Evolutionary conservation across 331 rosid genomes (phyloP).

Genomic region (Erythrophleum ivorense): DNA sequence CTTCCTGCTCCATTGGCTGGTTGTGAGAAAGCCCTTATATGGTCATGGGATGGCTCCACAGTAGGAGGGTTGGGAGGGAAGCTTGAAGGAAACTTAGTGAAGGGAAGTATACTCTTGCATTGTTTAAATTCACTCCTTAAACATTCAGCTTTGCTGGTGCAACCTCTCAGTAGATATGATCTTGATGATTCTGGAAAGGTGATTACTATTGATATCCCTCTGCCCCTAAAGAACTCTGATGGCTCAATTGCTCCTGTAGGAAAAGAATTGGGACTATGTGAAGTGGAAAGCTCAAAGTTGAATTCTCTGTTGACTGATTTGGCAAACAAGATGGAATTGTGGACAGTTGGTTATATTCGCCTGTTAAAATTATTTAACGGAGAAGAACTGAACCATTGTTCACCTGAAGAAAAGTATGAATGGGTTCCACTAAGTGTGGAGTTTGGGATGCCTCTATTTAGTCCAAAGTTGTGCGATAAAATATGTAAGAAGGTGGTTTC

Average conservation of each 20-base stretch:
- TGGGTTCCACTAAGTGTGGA: conserved; percentile 96
- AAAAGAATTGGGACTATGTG: conserved; percentile 67
- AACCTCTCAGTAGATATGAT: conserved; percentile 82
- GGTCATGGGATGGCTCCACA: conserved; percentile 94
- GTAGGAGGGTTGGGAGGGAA: conserved; percentile 89
- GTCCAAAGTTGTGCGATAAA: conserved; percentile 75
- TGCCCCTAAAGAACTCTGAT: conserved; percentile 85
- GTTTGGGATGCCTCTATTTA: conserved; percentile 91
- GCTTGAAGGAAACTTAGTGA: conserved; percentile 80
- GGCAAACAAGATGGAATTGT: conserved; percentile 70
- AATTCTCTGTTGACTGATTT: conserved; percentile 66
- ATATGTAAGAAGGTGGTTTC: conserved; percentile 84
- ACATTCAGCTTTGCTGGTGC: conserved; percentile 88
- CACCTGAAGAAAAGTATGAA: conserved; percentile 66
- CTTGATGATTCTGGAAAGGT: conserved; percentile 72
- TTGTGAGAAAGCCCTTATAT: conserved; percentile 92
- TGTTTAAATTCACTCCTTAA: conserved; percentile 86
- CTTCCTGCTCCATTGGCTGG: conserved; percentile 97
- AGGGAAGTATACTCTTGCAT: conserved; percentile 85
- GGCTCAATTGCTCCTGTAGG: conserved; percentile 73
- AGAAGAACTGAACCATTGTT: conserved; percentile 54
- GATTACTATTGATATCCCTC: conserved; percentile 83
- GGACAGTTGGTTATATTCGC: conserved; percentile 91
- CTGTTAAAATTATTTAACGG: conserved; percentile 72
- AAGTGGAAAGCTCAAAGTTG: conserved; percentile 67